Evolutionary conservation across 2,329 filamentous ascomycete genomes (phyloP).

Genomic region (Tolypocladium capitatum): DNA sequence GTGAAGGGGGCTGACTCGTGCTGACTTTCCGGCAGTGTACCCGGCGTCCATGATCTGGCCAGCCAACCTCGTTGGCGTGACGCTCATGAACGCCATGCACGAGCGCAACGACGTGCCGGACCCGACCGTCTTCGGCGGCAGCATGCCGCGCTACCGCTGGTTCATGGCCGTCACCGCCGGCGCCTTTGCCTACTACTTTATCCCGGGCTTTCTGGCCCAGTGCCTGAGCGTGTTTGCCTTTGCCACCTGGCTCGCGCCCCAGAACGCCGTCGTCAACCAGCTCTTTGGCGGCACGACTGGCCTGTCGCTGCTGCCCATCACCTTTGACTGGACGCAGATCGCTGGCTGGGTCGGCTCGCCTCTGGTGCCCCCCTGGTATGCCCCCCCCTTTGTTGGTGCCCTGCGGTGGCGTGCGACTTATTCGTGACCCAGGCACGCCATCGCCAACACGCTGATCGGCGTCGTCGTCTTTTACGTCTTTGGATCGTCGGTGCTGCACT

Average conservation of each 20-base stretch:
- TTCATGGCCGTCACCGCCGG: slow-evolving; percentile 44
- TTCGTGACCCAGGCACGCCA: slow-evolving; percentile 42
- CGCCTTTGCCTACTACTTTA: slow-evolving; percentile 54
- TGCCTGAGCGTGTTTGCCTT: slow-evolving; percentile 60
- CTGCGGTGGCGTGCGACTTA: background rate
- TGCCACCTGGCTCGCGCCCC: slow-evolving; percentile 57
- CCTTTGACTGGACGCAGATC: slow-evolving; percentile 66
- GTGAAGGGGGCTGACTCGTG: no score
- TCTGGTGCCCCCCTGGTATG: slow-evolving; percentile 54
- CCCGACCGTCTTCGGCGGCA: slow-evolving; percentile 45
- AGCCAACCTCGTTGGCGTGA: slow-evolving; percentile 49
- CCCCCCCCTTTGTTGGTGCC: background rate
- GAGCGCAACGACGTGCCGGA: slow-evolving; percentile 39
- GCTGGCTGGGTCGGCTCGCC: slow-evolving; percentile 56
- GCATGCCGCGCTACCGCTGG: slow-evolving; percentile 51
- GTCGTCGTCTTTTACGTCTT: slow-evolving; percentile 53
- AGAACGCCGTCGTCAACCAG: slow-evolving; percentile 57
- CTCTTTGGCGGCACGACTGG: slow-evolving; percentile 58
- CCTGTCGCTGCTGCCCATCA: slow-evolving; percentile 55
- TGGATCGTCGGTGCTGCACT: slow-evolving; percentile 48
- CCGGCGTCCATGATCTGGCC: slow-evolving; percentile 67
- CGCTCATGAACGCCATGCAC: slow-evolving; percentile 61
- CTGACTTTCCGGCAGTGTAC: slow-evolving; percentile 29
- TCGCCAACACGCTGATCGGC: slow-evolving; percentile 58
- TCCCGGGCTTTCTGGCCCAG: slow-evolving; percentile 55